phyloP scores from a whole-genome alignment of 495 filamentous ascomycete genomes.

The Penicillium canariense region DNA sequence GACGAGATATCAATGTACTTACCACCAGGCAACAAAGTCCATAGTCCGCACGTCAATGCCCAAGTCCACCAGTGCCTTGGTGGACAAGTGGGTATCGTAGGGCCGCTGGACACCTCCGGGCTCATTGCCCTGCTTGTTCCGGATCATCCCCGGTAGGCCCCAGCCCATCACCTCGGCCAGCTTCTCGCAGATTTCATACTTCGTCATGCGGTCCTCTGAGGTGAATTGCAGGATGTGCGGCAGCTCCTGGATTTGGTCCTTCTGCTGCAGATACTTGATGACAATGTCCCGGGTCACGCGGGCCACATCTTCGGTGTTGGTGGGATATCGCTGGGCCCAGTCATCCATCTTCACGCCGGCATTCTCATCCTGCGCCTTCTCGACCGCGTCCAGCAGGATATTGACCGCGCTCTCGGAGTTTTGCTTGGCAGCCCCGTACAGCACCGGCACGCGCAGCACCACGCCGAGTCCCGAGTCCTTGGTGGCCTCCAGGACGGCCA shows the following conservation, averaged over 20 bases:
- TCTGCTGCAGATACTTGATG: slow-evolving; percentile 59
- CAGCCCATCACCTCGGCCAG: slow-evolving; percentile 81
- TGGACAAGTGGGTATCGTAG: slow-evolving; percentile 88
- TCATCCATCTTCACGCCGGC: slow-evolving; percentile 77
- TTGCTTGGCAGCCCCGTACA: slow-evolving; percentile 67
- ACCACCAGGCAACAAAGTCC: slow-evolving; percentile 86
- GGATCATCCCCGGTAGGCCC: slow-evolving; percentile 64
- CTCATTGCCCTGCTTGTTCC: slow-evolving; percentile 73
- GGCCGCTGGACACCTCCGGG: slow-evolving; percentile 74
- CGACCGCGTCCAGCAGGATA: slow-evolving; percentile 69
- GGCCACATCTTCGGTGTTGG: slow-evolving; percentile 84
- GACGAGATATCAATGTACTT: slow-evolving; percentile 33
- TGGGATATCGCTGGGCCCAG: slow-evolving; percentile 83
- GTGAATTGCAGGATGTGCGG: slow-evolving; percentile 83
- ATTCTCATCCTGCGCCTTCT: slow-evolving; percentile 60
- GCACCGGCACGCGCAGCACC: slow-evolving; percentile 80
- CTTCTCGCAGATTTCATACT: slow-evolving; percentile 83
- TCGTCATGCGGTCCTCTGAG: slow-evolving; percentile 82
- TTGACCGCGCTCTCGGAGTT: slow-evolving; percentile 80
- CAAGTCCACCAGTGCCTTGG: slow-evolving; percentile 67
- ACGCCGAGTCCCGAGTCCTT: slow-evolving; percentile 54
- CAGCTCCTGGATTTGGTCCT: slow-evolving; percentile 42
- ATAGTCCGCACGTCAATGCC: slow-evolving; percentile 74
- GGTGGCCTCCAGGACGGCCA: slow-evolving; percentile 63
- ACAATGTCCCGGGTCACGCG: slow-evolving; percentile 72